Evolutionary conservation across 305 asterid genomes (phyloP), one percentile per base, ranked within the genome.

Genomic region (Fraxinus dipetala): DNA sequence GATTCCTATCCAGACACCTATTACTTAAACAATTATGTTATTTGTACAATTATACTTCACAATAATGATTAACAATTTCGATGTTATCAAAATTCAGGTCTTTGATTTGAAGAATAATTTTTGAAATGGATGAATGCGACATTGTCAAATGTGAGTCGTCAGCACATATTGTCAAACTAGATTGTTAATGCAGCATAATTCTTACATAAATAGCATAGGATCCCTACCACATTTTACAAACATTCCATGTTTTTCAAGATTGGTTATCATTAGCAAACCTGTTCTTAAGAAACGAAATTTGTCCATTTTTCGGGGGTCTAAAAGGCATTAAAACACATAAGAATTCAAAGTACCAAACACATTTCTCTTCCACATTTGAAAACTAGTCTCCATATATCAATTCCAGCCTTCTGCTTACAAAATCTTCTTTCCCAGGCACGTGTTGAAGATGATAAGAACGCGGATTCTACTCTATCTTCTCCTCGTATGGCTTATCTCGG

Each of bases 181-280:
- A 38, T 1, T 38, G 0, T 38, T 1, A 0, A 38, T 8, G 45
- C 1, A 8, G 2, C 45, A 38, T 8, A 13, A 8, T 8, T 38
- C 45, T 38, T 38, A 38, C 45, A 8, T 38, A 38, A 38, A 8
- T 14, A 75, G 75, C 87, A 83, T 87, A 30, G 88, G 86, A 83
- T 83, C 88, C 85, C 78, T 45, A 24, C 32, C 59, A 56, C 79
- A 70, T 79, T 79, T 26, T 11, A 43, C 78, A 69, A 81, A 82
- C 84, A 80, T 77, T 76, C 84, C 59, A 6, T 20, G 63, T 77
- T 80, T 84, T 82, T 77, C 84, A 82, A 81, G 74, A 67, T 78
- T 70, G 82, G 79, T 82, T 75, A 87, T 83, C 54, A 87, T 85
- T 87, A 80, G 83, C 83, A 79, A 81, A 83, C 43, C 79, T 8